Evolutionary conservation across 2,329 filamentous ascomycete species (phyloP).

Genomic region (Colletotrichum paranaense): DNA sequence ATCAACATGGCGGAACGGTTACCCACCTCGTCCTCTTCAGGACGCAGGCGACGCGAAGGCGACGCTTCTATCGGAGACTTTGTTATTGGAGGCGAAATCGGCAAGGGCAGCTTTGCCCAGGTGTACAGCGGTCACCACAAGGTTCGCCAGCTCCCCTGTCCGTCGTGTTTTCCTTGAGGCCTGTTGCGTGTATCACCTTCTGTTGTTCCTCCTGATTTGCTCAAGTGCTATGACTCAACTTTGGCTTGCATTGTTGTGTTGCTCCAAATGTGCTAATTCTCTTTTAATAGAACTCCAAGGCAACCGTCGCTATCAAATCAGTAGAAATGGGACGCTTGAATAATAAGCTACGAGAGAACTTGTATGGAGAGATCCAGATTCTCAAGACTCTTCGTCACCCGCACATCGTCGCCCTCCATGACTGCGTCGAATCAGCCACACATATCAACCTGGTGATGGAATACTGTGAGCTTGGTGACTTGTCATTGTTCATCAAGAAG

Average conservation of each 20-base stretch:
- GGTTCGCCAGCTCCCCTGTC: conserved; percentile 62
- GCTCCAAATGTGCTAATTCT: conserved; percentile 3
- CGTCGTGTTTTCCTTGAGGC: conserved; percentile 17
- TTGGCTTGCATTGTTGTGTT: neutral
- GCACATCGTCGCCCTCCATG: conserved; percentile 95
- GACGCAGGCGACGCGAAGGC: conserved; percentile 45
- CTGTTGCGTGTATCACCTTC: neutral
- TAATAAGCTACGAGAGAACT: conserved; percentile 95
- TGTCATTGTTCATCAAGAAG: conserved; percentile 97
- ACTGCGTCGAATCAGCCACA: conserved; percentile 86
- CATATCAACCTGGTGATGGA: conserved; percentile 99
- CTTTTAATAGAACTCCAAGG: conserved; percentile 73
- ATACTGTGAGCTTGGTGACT: conserved; percentile 94
- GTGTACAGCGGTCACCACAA: conserved; percentile 90
- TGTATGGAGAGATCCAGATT: conserved; percentile 95
- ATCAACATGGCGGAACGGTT: conserved; percentile 52
- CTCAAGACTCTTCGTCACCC: conserved; percentile 94
- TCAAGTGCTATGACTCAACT: neutral
- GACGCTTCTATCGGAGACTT: conserved; percentile 74
- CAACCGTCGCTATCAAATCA: conserved; percentile 94
- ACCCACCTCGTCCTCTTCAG: conserved; percentile 47
- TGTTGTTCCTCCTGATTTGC: neutral
- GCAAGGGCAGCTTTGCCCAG: conserved; percentile 96
- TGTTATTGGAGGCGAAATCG: conserved; percentile 87
- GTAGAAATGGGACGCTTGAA: conserved; percentile 92